Base-by-base conservation (phyloP, 2,329 filamentous ascomycete genomes). In the Pseudogymnoascus sp. region DNA sequence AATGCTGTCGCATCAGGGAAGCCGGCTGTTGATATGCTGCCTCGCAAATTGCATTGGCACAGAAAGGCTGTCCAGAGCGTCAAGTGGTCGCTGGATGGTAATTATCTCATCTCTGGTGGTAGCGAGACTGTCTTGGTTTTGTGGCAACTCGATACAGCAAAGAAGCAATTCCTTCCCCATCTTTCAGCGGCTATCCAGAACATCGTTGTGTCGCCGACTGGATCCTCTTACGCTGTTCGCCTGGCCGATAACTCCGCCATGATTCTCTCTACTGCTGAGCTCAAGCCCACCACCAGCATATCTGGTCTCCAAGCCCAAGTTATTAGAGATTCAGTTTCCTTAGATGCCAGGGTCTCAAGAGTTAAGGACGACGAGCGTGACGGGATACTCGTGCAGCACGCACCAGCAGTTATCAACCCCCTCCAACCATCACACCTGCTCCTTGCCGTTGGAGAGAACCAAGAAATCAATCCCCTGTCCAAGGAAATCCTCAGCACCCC, bases 1-100 rank as follows among this genome's bases (percentile, higher is more conserved):
- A 52, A 37, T 65, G 67, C 25, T 65, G 58, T 23, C 35, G 60
- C 65, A 6, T 62, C 67, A 38, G 69, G 66, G 9, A 59, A 62
- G 7, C 33, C 35, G 21, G 38, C 62, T 35, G 64, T 70, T 7
- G 73, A 60, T 74, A 77, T 70, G 77, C 78, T 68, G 75, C 83
- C 41, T 35, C 86, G 88, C 63, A 89, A 88, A 66, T 80, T 93
- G 61, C 95, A 97, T 74, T 99, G 95, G 95, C 95, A 99, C 75
- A 84, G 92, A 69, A 87, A 88, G 68, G 85, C 88, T 59, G 92
- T 97, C 7, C 88, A 89, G 69, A 83, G 90, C 8, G 81, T 96
- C 63, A 96, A 95, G 75, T 97, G 93, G 90, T 97, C 95, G 12
- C 81, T 81, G 68, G 95, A 99, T 80, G 93, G 93, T 91, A 92